Evolutionary conservation across 345 rosid genomes (phyloP), one percentile per base, ranked within the genome.

Genomic region (Gossypium stocksii): DNA sequence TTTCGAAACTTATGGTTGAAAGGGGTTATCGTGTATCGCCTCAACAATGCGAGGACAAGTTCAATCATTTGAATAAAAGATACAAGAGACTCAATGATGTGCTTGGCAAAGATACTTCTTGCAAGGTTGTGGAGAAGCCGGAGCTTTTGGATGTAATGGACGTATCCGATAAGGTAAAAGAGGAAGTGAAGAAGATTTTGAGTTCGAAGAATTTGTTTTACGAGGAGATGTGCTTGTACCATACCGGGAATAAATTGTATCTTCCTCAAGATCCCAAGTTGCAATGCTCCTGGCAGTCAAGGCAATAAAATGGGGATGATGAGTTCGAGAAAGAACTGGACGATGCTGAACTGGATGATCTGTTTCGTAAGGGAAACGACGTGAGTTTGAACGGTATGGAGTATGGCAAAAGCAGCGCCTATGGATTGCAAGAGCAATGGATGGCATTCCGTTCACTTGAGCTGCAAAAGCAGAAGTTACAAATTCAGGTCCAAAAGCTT

Each of bases 21-120:
- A 73, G 78, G 76, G 82, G 78, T 64, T 65, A 38, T 65, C 7
- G 43, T 62, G 85, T 74, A 16, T 79, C 80, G 25, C 80, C 80
- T 13, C 80, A 76, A 74, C 82, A 82, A 74, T 76, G 85, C 16
- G 80, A 81, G 81, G 81, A 75, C 75, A 81, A 78, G 79, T 81
- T 75, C 46, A 75, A 67, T 63, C 62, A 69, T 14, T 43, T 82
- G 25, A 82, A 76, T 73, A 79, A 76, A 76, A 67, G 41, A 53
- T 78, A 81, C 4, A 71, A 75, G 79, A 74, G 53, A 78, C 62
- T 71, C 22, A 81, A 75, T 71, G 79, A 78, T 27, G 48, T 75
- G 58, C 79, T 81, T 67, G 81, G 81, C 14, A 29, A 65, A 65
- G 77, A 77, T 7, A 75, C 51, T 44, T 71, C 79, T 51, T 75